Conservation (phyloP, 1,284 basidiomycete species). For the Cutaneotrichosporon sp. region DNA sequence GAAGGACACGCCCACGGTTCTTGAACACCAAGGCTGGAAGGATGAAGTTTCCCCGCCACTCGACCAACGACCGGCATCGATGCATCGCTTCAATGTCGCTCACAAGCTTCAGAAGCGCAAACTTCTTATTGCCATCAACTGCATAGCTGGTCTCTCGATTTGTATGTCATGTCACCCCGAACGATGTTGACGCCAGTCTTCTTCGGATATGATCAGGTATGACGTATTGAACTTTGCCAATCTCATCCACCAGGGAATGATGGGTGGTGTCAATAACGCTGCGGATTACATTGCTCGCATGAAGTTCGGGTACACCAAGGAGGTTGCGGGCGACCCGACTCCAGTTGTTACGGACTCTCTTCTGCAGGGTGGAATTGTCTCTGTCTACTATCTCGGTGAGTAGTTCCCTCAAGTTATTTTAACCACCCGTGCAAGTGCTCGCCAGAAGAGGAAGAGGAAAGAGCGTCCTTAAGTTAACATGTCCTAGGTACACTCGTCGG, state of each 20-base stretch:
- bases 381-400: constrained; percentile 28
- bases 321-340: constrained; percentile 18
- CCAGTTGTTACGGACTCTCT: constrained; percentile 54
- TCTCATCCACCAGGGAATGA: constrained; percentile 11
- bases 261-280: constrained; percentile 30
- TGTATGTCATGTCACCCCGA: neutral
- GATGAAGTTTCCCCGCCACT: too few relatives aligned
- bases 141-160: constrained; percentile 23
- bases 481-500: constrained; percentile 32
- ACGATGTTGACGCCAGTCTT: constrained; percentile 10
- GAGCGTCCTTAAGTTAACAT: too few relatives aligned
- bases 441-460: too few relatives aligned
- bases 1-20: too few relatives aligned
- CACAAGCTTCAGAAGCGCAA: constrained; percentile 13
- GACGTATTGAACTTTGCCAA: constrained; percentile 5
- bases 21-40: too few relatives aligned
- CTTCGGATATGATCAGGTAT: constrained; percentile 24
- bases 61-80: neutral
- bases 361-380: constrained; percentile 43
- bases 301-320: constrained; percentile 26
- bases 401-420: too few relatives aligned
- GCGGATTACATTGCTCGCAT: constrained; percentile 26
- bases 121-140: constrained; percentile 26
- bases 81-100: neutral
- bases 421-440: too few relatives aligned